Conservation (phyloP, 2,329 filamentous ascomycete species). For the Sordariomycetes sp. region DNA sequence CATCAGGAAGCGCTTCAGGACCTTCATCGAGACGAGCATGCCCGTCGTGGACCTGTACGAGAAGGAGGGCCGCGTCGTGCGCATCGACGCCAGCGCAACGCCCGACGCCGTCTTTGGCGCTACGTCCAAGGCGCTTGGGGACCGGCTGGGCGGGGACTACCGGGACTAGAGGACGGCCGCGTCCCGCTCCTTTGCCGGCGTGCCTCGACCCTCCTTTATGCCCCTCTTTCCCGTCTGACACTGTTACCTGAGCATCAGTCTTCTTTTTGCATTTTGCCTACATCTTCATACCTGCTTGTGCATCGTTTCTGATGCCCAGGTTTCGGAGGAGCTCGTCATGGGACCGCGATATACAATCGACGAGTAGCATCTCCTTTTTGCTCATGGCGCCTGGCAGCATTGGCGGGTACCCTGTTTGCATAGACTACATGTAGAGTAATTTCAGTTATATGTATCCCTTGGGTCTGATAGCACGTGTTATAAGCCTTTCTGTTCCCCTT, state of each 20-base stretch:
- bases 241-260: background rate
- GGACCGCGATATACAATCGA: background rate
- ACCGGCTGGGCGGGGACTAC: slow-evolving; percentile 26
- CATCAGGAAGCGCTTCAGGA: slow-evolving; percentile 92
- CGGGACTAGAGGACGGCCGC: background rate
- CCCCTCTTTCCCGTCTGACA: background rate
- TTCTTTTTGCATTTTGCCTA: background rate
- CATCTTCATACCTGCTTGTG: background rate
- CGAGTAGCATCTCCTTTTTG: background rate
- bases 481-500: too few species aligned
- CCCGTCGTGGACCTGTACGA: slow-evolving; percentile 84
- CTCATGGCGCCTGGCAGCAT: background rate
- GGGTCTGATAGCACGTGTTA: too few species aligned
- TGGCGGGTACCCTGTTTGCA: background rate
- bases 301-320: background rate
- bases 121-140: slow-evolving; percentile 35
- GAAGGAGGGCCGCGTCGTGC: slow-evolving; percentile 63
- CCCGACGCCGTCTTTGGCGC: slow-evolving; percentile 48
- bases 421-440: background rate
- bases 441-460: background rate
- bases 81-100: slow-evolving; percentile 56
- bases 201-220: background rate
- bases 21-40: slow-evolving; percentile 94
- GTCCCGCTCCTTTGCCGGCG: background rate
- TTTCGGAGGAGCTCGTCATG: background rate